Evolutionary conservation across 371 early-diverging fungal genomes (phyloP), one percentile per base, ranked within the genome.

Genomic region (Rhizomucor miehei): DNA sequence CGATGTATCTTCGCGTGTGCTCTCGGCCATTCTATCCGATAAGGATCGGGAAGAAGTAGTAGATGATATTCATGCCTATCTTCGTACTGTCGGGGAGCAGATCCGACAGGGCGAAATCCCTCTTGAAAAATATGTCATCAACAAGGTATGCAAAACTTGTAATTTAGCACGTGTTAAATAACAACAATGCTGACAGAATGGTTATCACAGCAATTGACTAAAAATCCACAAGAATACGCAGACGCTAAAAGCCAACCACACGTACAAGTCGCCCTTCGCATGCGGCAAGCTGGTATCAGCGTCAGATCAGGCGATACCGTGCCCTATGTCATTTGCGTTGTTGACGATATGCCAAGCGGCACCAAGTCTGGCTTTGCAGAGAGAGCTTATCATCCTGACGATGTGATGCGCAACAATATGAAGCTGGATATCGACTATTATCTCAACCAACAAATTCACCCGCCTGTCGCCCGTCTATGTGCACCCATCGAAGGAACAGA

Each of bases 401-500:
- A 98, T 43, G 69, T 95, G n/a, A 61, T 60, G 16, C 79, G 75
- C 17, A 68, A 80, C 0, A 73, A 67, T 5, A 77, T 91, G 47
- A 71, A 71, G 37, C 72, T 90, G 23, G 97, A 99, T 68, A 81
- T 78, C 60, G 94, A 97, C 36, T 99, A 98, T 90, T 99, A 99
- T 65, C 73, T 99, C 36, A 79, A 85, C 52, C 92, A 92, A 53
- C 99, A 99, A 71, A 85, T 99, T 0, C 88, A 97, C 50, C 99
- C 99, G 8, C 97, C 99, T 3, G 67, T 99, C n/a, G 79, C 86
- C 0, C 89, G 98, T 64, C 72, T 99, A 36, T 89, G 93, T 29
- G 89, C 85, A 35, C 92, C 90, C 8, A 91, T 99, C 17, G 90
- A 93, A 14, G 95, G 90, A 45, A 97, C 93, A 0, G 90, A 93